phyloP scores from a whole-genome alignment of 176 grass and related monocot species.

The Oryza brachyantha region DNA sequence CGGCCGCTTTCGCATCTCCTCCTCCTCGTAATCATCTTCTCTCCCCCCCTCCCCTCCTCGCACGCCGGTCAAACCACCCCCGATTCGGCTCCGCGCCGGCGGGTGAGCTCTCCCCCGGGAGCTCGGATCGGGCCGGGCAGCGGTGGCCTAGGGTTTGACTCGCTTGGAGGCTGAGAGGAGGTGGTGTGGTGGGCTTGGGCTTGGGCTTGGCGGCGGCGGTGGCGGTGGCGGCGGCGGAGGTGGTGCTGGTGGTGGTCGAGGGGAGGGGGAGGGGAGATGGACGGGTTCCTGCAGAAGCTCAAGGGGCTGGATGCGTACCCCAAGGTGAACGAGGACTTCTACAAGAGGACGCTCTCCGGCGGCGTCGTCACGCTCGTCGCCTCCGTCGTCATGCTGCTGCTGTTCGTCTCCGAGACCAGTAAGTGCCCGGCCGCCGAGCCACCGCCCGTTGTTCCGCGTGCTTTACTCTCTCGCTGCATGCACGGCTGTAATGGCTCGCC shows the following conservation, averaged over 20 bases:
- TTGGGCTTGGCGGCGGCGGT: background rate
- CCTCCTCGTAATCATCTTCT: conserved; percentile 35
- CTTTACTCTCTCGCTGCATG: too few relatives aligned
- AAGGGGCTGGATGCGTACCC: conserved; percentile 93
- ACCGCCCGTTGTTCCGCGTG: too few relatives aligned
- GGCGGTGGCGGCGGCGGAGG: background rate
- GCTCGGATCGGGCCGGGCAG: conserved; percentile 27
- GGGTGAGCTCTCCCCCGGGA: background rate
- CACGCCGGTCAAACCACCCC: conserved; percentile 33
- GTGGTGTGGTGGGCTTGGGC: too few relatives aligned
- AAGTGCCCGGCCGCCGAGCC: too few relatives aligned
- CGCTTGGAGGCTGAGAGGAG: conserved; percentile 5
- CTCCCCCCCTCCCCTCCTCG: background rate
- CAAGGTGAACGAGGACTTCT: conserved; percentile 98
- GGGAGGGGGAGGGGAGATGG: conserved; percentile 33
- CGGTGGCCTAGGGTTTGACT: background rate
- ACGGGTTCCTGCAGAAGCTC: conserved; percentile 60
- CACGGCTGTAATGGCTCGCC: background rate
- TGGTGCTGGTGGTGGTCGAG: too few relatives aligned
- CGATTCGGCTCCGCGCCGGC: conserved; percentile 6
- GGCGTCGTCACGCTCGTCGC: conserved; percentile 87
- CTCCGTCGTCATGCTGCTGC: conserved; percentile 72
- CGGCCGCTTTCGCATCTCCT: background rate
- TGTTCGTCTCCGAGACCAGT: conserved; percentile 96
- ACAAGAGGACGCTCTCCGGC: conserved; percentile 89